Base-by-base conservation (phyloP, 371 early-diverging fungal species). In the Saksenaea vasiformis region DNA sequence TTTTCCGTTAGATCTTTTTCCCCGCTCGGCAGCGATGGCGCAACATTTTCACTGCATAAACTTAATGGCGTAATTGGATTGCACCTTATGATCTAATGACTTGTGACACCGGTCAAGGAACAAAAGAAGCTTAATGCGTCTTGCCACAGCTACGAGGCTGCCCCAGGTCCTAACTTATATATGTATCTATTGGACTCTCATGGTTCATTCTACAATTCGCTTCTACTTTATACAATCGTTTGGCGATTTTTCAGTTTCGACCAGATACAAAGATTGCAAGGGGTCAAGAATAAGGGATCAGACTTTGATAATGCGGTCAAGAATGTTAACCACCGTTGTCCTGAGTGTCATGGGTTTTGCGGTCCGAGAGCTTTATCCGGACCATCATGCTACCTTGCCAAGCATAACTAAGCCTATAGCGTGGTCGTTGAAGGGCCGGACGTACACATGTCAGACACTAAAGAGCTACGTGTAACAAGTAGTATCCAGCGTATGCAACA, bases 61-160 rank as follows among this genome's bases (percentile, higher is more conserved):
- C 51, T 22, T 47, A 19, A 47, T 47, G 51, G 51, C 51, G 51
- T 47, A 47, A 47, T 47, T n/a, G n/a, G 22, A 22, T 47, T n/a
- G 51, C 51, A 22, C 51, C 24, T 22, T 22, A 47, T 47, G 51
- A 22, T 22, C 51, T 22, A 47, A 47, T 47, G 51, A 17, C 51
- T 47, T 47, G 51, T 47, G 10, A 47, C 51, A 47, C 51, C 22
- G 5, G 5, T 47, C 19, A 10, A 22, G 47, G 51, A 19, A 31
- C 31, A 31, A 31, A 31, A 31, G 7, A 7, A 31, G 31, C 31
- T 7, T 31, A 31, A 2, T 31, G 31, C 31, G 7, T 31, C 7
- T n/a, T n/a, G n/a, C n/a, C n/a, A n/a, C n/a, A n/a, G n/a, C n/a
- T n/a, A n/a, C n/a, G n/a, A n/a, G n/a, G n/a, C n/a, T n/a, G n/a